Conservation (phyloP, 306 rosid genomes). For the Trifolium pratense region DNA sequence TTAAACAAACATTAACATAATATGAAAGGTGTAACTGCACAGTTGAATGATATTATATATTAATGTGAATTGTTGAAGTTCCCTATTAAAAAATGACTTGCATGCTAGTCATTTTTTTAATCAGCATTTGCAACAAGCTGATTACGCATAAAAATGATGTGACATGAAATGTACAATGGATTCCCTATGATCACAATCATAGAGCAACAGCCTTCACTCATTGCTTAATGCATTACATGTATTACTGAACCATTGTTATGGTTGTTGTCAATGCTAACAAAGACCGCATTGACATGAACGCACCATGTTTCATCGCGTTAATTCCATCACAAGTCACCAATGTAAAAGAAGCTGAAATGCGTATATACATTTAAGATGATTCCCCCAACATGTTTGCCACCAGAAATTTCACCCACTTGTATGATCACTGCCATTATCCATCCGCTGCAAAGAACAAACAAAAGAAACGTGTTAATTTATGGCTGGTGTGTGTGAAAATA, state of each 20-base stretch:
- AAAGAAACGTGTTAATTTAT: slow-evolving; percentile 12
- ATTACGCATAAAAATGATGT: not conserved
- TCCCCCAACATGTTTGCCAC: slow-evolving; percentile 32
- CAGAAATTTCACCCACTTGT: slow-evolving; percentile 38
- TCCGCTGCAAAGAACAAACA: slow-evolving; percentile 57
- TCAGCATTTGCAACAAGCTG: not conserved
- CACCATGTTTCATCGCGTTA: slow-evolving; percentile 16
- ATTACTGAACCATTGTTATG: slow-evolving; percentile 6
- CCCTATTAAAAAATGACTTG: not conserved
- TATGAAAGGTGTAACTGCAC: slow-evolving; percentile 12
- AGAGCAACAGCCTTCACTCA: slow-evolving; percentile 21
- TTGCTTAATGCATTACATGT: slow-evolving; percentile 16
- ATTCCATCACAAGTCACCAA: slow-evolving; percentile 29
- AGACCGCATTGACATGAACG: slow-evolving; percentile 1
- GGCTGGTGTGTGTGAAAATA: slow-evolving; percentile 8
- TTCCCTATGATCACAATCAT: slow-evolving; percentile 22
- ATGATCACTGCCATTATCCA: slow-evolving; percentile 39
- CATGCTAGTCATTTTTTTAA: not conserved
- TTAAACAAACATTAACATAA: slow-evolving; percentile 40
- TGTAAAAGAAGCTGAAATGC: not conserved
- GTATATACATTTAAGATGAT: not conserved
- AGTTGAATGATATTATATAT: slow-evolving; percentile 6
- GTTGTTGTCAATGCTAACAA: slow-evolving; percentile 16
- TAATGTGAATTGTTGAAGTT: slow-evolving; percentile 9
- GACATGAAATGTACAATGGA: slow-evolving; percentile 23